Conservation (phyloP, 306 rosid species). For the Cercis canadensis region DNA sequence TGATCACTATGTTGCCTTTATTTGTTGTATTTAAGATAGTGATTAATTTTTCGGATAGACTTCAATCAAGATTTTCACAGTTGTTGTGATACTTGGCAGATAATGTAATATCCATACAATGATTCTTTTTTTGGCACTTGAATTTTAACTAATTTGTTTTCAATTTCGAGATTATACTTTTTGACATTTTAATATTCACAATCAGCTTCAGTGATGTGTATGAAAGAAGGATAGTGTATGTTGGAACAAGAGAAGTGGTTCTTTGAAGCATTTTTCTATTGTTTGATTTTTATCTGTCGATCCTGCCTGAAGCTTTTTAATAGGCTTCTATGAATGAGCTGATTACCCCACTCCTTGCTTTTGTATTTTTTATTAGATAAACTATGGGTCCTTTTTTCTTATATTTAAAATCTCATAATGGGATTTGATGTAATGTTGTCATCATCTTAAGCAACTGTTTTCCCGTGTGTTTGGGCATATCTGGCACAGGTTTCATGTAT, state of each 20-base stretch:
- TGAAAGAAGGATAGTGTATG: not conserved
- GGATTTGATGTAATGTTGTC: not conserved
- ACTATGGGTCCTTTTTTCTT: not conserved
- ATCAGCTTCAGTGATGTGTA: not conserved
- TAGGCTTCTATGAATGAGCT: not conserved
- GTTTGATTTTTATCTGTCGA: not conserved
- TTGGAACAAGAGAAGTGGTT: not conserved
- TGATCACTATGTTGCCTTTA: not conserved
- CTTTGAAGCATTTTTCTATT: not conserved
- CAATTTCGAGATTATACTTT: not conserved
- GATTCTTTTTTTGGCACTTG: not conserved
- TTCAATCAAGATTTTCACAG: too few relatives aligned
- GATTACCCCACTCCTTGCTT: not conserved
- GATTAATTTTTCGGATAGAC: too few relatives aligned
- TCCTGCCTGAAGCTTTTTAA: not conserved
- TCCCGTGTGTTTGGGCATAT: not conserved
- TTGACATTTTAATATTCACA: not conserved
- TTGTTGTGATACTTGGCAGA: not conserved
- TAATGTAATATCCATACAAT: not conserved
- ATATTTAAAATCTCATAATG: not conserved
- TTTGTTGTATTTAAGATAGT: not conserved
- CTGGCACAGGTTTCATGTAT: constrained; percentile 6
- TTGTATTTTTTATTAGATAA: not conserved
- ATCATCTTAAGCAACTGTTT: not conserved
- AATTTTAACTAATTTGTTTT: too few relatives aligned